Percentiles rank a stretch among this genome's conserved stretches.
Conservation (phyloP, 208 protist species). For the Leishmania major region DNA sequence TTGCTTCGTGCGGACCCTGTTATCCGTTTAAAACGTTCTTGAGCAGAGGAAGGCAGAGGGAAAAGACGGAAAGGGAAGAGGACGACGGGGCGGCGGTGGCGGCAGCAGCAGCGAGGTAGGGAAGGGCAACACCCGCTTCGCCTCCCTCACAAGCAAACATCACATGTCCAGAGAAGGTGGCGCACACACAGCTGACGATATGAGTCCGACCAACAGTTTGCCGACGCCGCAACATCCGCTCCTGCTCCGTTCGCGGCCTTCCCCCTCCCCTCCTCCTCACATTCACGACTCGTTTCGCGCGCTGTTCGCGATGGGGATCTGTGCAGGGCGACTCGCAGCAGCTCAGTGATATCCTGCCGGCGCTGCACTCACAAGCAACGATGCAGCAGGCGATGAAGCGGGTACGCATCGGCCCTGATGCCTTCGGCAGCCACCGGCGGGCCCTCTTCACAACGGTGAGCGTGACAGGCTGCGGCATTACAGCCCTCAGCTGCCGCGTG, state of each 20-base stretch:
- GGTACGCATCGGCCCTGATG: conserved; percentile 3
- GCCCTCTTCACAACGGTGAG: not conserved
- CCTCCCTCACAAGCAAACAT: not conserved
- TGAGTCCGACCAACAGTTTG: not conserved
- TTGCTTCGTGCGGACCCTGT: not conserved
- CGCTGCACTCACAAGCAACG: conserved; percentile 18
- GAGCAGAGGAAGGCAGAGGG: not conserved
- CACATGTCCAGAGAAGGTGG: not conserved
- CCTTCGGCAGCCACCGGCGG: not conserved
- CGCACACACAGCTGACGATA: not conserved
- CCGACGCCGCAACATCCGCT: not conserved
- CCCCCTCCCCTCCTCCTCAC: not conserved
- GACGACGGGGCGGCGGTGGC: not conserved
- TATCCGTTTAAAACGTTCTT: not conserved
- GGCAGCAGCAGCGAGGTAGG: not conserved
- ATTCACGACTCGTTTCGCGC: not conserved
- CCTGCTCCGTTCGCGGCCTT: not conserved
- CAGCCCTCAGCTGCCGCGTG: not conserved
- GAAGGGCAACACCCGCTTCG: not conserved
- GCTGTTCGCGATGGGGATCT: not conserved
- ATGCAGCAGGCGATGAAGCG: conserved; percentile 22
- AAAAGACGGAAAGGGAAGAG: not conserved
- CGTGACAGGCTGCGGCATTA: not conserved
- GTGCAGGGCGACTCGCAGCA: not conserved
- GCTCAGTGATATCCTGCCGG: not conserved